Evolutionary conservation across 75 land plant species (phyloP), one percentile per base, ranked within the genome.

Genomic region (Cupressus sempervirens): DNA sequence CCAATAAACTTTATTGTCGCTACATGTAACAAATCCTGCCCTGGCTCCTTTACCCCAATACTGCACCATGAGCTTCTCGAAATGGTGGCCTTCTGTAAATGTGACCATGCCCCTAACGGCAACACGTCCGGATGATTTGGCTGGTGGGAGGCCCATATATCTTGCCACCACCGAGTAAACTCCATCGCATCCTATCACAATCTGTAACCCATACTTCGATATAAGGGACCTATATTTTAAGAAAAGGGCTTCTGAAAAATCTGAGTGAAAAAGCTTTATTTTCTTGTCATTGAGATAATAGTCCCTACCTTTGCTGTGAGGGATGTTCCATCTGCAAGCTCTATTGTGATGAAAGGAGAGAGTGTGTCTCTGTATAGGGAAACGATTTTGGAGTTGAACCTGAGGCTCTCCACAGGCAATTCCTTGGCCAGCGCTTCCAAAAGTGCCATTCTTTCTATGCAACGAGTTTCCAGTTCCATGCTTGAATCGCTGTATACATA

Each of bases 121-220:
- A n/a, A 52, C 46, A 5, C 89, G 87, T 8, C 91, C 92, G 1
- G 88, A 77, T 14, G 81, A 46, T 4, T 50, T 50, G 53, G 53
- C 53, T 11, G 15, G 53, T 50, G 15, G 53, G 53, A 50, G 53
- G 53, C 53, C 53, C 53, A 50, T 50, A 0, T 11, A 50, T 50
- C 53, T 50, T 50, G 53, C 53, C 40, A 94, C 95, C 56, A 86
- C 90, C 10, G 94, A 94, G 75, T 88, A 82, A 12, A 90, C 90
- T 36, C 95, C 95, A 81, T 94, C 95, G 36, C 91, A 91, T 3
- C 95, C 95, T 1, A 93, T 89, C 38, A 94, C 38, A 20, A 89
- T 91, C 86, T 90, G 65, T 30, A 9, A 11, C 30, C 1, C n/a
- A 26, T 62, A 23, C 29, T 23, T 26, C 0, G 12, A 2, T 11